Evolutionary conservation across 306 rosid species (phyloP), one percentile per base, ranked within the genome.

Genomic region (Citrullus mucosospermus): DNA sequence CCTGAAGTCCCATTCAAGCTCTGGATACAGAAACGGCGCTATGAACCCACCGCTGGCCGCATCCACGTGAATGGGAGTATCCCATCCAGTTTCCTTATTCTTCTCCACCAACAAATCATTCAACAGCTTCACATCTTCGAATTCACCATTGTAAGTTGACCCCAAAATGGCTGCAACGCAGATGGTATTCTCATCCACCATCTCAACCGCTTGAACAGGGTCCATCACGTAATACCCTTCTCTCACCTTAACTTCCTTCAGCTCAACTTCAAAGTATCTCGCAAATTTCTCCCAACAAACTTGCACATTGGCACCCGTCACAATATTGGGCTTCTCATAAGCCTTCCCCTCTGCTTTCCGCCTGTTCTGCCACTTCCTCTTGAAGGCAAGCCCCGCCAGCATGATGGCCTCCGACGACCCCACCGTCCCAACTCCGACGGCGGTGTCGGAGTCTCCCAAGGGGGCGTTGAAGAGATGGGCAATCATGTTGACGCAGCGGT

Each of bases 241-340:
- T 22, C 58, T 83, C 80, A 92, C 85, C 30, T 88, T 84, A 76
- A 92, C 97, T 84, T 89, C 86, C 85, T 89, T 90, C 74, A 92
- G 53, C 60, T 90, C 97, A 60, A 92, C 96, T 20, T 92, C 96
- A 39, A 90, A 92, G 77, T 88, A 92, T 78, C 86, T 85, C 0
- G 92, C 97, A 78, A 92, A 87, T 62, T 92, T 92, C 88, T 90
- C 87, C 97, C 97, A 92, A 80, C 97, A 92, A 1, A 92, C 97
- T 86, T 92, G 95, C 1, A 90, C 93, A 56, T 93, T 89, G 48
- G 97, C 78, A 36, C 96, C 97, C 2, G 92, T 87, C 58, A 93
- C 96, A 17, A 93, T 78, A 76, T 90, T 93, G 9, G 97, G 97
- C 22, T 80, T 93, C 79, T 87, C 89, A 12, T 2, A 20, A 5